Conservation (phyloP, 2,329 filamentous ascomycete species). For the Didymella exigua region DNA sequence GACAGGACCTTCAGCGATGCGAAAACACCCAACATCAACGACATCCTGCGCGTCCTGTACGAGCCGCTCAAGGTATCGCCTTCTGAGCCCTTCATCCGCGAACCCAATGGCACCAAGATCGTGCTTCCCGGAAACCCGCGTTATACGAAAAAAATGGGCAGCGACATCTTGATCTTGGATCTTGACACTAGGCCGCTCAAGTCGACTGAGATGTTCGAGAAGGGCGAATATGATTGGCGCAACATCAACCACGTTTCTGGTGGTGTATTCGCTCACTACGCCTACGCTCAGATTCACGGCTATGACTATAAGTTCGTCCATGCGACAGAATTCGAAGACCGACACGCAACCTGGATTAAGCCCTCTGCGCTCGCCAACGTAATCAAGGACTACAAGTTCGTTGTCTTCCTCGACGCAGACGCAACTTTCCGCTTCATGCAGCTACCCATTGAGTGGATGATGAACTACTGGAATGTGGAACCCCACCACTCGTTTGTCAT, state of each 20-base stretch:
- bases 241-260: slow-evolving; percentile 46
- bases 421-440: slow-evolving; percentile 54
- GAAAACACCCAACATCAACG: slow-evolving; percentile 38
- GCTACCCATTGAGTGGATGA: slow-evolving; percentile 57
- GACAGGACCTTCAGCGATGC: slow-evolving; percentile 31
- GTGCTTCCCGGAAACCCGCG: slow-evolving; percentile 38
- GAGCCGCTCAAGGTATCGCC: slow-evolving; percentile 36
- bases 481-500: slow-evolving; percentile 53
- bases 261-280: slow-evolving; percentile 48
- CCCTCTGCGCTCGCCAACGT: slow-evolving; percentile 45
- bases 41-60: slow-evolving; percentile 42
- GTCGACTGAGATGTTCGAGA: slow-evolving; percentile 39
- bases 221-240: slow-evolving; percentile 44
- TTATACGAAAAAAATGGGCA: slow-evolving; percentile 42
- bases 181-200: slow-evolving; percentile 44
- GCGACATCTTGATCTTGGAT: slow-evolving; percentile 45
- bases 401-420: slow-evolving; percentile 58
- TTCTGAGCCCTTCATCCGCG: slow-evolving; percentile 38
- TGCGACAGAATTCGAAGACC: slow-evolving; percentile 48
- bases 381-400: slow-evolving; percentile 50
- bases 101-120: slow-evolving; percentile 40
- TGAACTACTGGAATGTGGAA: slow-evolving; percentile 57
- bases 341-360: slow-evolving; percentile 57
- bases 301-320: slow-evolving; percentile 58
- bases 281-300: slow-evolving; percentile 53